A percentile compares a stretch with the other conserved stretches of the same genome.
These are phyloP conservation scores for Achlya hypogyna DNA, from an alignment of 352 stramenopile genomes.

Conservation along the genomic window DNA sequence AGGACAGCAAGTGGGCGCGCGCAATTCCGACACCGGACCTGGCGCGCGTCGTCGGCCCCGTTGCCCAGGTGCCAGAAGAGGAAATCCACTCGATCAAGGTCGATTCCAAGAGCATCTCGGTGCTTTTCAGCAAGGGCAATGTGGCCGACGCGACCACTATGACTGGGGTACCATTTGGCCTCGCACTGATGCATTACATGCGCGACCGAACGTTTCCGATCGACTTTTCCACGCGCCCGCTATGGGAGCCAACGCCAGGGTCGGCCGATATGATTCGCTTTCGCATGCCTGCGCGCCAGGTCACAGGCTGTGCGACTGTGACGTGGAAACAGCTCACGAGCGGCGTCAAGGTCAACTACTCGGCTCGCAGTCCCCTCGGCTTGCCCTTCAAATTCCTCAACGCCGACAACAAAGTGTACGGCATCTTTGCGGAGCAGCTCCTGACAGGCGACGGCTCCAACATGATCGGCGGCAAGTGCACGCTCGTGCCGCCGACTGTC, in stretches of 20 bases:
- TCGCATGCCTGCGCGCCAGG: conserved; percentile 36
- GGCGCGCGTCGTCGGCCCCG: conserved; percentile 30
- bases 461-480: conserved; percentile 76
- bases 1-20: conserved; percentile 33
- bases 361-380: conserved; percentile 53
- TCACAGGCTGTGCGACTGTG: conserved; percentile 36
- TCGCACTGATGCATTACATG: conserved; percentile 72
- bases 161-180: conserved; percentile 22
- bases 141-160: not conserved
- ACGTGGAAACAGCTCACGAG: conserved; percentile 50
- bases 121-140: not conserved
- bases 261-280: conserved; percentile 28
- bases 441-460: conserved; percentile 68
- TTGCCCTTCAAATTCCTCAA: conserved; percentile 36
- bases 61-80: conserved; percentile 37
- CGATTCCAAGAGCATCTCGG: not conserved
- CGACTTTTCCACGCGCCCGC: conserved; percentile 30
- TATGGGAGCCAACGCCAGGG: conserved; percentile 23
- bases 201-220: conserved; percentile 64
- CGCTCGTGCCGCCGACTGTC: conserved; percentile 48
- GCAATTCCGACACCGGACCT: conserved; percentile 33
- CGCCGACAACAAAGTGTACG: conserved; percentile 28
- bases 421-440: conserved; percentile 63
- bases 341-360: conserved; percentile 48
- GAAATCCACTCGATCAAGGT: conserved; percentile 18